These are phyloP conservation scores for Paecilomyces variotii DNA, from an alignment of 2,329 filamentous ascomycete species.

Conservation along the genomic window DNA sequence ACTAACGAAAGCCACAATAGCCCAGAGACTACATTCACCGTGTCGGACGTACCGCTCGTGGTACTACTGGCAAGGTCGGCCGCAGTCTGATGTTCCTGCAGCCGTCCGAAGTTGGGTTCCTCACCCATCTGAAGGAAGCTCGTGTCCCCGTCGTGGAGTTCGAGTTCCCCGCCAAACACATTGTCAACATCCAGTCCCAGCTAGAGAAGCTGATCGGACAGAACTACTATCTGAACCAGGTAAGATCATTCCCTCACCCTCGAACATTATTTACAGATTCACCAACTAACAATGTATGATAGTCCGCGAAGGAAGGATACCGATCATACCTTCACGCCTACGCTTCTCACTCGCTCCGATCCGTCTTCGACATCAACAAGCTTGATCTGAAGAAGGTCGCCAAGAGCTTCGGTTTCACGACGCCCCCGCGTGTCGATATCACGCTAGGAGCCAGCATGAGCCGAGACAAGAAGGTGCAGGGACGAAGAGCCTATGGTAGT, in stretches of 20 bases:
- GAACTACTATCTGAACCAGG: conserved; percentile 96
- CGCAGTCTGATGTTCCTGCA: conserved; percentile 89
- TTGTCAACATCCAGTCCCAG: conserved; percentile 82
- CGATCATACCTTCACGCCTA: conserved; percentile 92
- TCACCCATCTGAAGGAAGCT: conserved; percentile 82
- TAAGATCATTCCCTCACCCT: conserved; percentile 21
- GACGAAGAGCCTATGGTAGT: conserved; percentile 65
- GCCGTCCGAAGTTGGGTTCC: conserved; percentile 84
- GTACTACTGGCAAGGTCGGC: conserved; percentile 67
- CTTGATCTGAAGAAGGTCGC: conserved; percentile 76
- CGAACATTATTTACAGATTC: conserved; percentile 4
- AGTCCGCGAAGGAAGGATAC: conserved; percentile 66
- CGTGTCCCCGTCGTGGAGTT: conserved; percentile 93
- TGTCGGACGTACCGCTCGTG: conserved; percentile 87
- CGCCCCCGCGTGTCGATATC: conserved; percentile 72
- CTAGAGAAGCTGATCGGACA: conserved; percentile 88
- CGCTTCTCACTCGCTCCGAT: conserved; percentile 72
- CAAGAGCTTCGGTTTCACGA: conserved; percentile 72
- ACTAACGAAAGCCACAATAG: neutral
- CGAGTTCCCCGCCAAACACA: conserved; percentile 86
- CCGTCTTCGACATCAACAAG: conserved; percentile 78
- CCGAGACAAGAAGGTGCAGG: conserved; percentile 56
- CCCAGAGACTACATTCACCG: conserved; percentile 90
- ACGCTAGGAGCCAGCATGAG: conserved; percentile 68
- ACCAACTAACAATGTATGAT: conserved; percentile 2